Base-by-base conservation (phyloP, 495 filamentous ascomycete genomes). In the Xylaria venustula region DNA sequence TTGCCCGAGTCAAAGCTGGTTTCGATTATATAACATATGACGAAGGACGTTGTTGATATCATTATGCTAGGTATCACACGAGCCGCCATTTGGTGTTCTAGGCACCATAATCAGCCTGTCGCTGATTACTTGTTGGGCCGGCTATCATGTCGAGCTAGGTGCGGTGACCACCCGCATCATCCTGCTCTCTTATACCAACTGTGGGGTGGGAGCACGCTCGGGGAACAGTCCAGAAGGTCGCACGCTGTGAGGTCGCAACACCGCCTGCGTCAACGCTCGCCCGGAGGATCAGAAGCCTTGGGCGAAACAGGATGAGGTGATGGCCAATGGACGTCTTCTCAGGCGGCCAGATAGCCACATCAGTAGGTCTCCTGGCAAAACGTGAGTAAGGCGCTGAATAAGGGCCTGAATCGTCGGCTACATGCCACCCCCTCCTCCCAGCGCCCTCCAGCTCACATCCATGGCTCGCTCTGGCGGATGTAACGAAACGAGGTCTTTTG, bases 391-490 rank as follows among this genome's bases (percentile, higher is more conserved):
- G 30, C 30, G 30, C 11, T 5, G 30, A 34, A 40, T 58, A 58
- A 26, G 36, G 53, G 12, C 25, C 25, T 57, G 54, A 48, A 36
- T 28, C 3, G n/a, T 34, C 54, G 42, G 54, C 32, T 48, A 9
- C 20, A 45, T 49, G n/a, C n/a, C n/a, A n/a, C n/a, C n/a, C n/a
- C 7, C 7, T 3, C 26, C 12, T n/a, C 20, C 3, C 7, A 28
- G 7, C 7, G 23, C 40, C 41, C 51, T 30, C 32, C 1, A 40
- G 54, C 30, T 40, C 34, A 49, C 20, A 32, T 49, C 37, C 32
- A 37, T 20, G 54, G 63, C 51, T 70, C 65, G 65, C 65, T 68
- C 68, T 68, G 63, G 65, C 63, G 65, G 68, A 70, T 68, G 68
- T 57, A 68, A 70, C 65, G 54, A 32, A 37, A 42, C 26, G 45